Percentiles rank a stretch among this genome's conserved stretches.
These are phyloP conservation scores for Posidonia australis DNA, from an alignment of 106 monocot genomes.

Conservation along the genomic window DNA sequence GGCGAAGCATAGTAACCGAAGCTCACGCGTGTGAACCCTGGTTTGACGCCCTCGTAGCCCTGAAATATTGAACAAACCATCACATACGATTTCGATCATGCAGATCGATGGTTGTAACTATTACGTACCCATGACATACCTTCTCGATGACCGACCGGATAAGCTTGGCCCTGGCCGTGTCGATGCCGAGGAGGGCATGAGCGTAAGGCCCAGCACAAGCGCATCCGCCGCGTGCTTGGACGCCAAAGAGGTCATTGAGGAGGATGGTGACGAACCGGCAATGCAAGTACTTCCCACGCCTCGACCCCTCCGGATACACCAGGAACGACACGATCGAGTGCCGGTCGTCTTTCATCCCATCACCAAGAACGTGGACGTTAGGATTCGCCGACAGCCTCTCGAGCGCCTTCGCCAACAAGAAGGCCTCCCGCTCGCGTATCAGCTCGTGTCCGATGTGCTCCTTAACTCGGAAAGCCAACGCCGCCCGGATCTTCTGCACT, in stretches of 20 bases:
- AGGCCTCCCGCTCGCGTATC: conserved; percentile 26
- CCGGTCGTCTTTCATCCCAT: conserved; percentile 4
- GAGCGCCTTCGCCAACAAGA: conserved; percentile 5
- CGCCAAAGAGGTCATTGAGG: conserved; percentile 59
- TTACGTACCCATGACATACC: conserved; percentile 12
- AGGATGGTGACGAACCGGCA: conserved; percentile 50
- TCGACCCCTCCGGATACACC: conserved; percentile 22
- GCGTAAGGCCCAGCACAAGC: conserved; percentile 68
- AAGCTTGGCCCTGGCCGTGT: conserved; percentile 8
- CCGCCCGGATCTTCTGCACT: conserved; percentile 59
- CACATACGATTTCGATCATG: background rate
- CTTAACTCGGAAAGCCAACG: conserved; percentile 51
- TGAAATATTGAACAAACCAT: conserved; percentile 5
- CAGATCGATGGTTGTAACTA: background rate
- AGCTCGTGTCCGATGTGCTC: conserved; percentile 36
- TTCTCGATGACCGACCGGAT: conserved; percentile 30
- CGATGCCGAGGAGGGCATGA: conserved; percentile 45
- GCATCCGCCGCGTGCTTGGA: conserved; percentile 66
- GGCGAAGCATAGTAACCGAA: conserved; percentile 33
- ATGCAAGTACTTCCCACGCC: conserved; percentile 32
- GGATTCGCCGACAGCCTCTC: conserved; percentile 13
- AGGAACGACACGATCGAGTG: conserved; percentile 60
- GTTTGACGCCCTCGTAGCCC: conserved; percentile 58
- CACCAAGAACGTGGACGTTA: conserved; percentile 12
- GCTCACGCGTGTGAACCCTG: conserved; percentile 65